These are phyloP conservation scores for Penicillium olsonii DNA, from an alignment of 2,329 filamentous ascomycete genomes.

Conservation along the genomic window DNA sequence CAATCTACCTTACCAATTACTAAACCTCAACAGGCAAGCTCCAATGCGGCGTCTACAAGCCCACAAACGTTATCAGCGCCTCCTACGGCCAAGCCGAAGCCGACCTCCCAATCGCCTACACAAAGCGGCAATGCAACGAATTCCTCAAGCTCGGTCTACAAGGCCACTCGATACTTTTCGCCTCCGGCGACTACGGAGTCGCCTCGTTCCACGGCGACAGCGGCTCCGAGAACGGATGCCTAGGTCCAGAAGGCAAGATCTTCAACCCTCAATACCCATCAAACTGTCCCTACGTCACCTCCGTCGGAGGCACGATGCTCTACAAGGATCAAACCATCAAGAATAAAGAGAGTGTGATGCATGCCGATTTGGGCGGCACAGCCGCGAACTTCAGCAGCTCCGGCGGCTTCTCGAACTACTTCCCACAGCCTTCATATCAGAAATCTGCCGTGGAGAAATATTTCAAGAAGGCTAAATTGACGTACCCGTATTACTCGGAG, in stretches of 20 bases:
- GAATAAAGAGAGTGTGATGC: too few species aligned
- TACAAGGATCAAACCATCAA: too few species aligned
- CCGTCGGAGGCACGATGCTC: slow-evolving; percentile 45
- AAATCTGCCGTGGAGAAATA: slow-evolving; percentile 38
- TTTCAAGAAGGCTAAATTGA: slow-evolving; percentile 26
- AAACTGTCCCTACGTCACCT: slow-evolving; percentile 37
- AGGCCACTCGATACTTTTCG: slow-evolving; percentile 49
- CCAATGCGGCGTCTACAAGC: slow-evolving; percentile 48
- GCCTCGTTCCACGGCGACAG: too few species aligned
- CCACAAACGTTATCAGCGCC: slow-evolving; percentile 38
- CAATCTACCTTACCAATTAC: too few species aligned
- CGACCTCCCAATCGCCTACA: slow-evolving; percentile 37
- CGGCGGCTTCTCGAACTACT: slow-evolving; percentile 49
- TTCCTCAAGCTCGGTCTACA: slow-evolving; percentile 54
- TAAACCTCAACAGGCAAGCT: too few species aligned
- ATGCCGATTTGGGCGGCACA: too few species aligned
- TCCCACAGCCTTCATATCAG: slow-evolving; percentile 43
- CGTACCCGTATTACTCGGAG: slow-evolving; percentile 34
- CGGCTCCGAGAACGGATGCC: slow-evolving; percentile 40
- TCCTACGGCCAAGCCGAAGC: slow-evolving; percentile 39
- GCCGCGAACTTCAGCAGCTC: too few species aligned
- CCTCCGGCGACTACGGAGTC: slow-evolving; percentile 51
- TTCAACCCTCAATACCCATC: slow-evolving; percentile 43
- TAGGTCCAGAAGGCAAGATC: slow-evolving; percentile 34
- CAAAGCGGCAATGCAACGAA: slow-evolving; percentile 44